These are phyloP conservation scores for Gossypium anomalum DNA, from an alignment of 345 rosid genomes.

Conservation along the genomic window DNA sequence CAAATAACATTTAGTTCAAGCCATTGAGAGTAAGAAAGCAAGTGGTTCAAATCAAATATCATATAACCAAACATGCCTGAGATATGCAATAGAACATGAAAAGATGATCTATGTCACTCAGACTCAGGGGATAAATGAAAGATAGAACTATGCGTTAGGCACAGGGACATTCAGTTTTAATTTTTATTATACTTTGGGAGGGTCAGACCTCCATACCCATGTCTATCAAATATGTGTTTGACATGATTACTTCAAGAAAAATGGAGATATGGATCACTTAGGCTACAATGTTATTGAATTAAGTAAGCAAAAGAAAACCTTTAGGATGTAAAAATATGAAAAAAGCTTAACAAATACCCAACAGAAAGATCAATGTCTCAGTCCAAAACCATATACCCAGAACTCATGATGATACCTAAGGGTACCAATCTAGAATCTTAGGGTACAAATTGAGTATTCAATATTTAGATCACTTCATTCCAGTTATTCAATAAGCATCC, in stretches of 20 bases:
- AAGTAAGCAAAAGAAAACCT: neutral
- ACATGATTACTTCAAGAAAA: constrained; percentile 1
- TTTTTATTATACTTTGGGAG: neutral
- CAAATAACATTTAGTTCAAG: neutral
- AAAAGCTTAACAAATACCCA: neutral
- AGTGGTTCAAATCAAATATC: neutral
- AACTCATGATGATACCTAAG: neutral
- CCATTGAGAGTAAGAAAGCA: neutral
- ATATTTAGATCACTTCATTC: constrained; percentile 2
- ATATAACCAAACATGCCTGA: neutral
- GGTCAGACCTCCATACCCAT: neutral
- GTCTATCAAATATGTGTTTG: neutral
- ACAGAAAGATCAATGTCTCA: neutral
- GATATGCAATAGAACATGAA: neutral
- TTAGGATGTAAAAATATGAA: neutral
- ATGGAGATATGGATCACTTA: neutral
- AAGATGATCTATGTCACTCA: neutral
- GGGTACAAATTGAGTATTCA: neutral
- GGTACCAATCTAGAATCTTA: neutral
- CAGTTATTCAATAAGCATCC: neutral
- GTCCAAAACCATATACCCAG: neutral
- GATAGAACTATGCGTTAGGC: neutral
- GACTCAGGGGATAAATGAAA: neutral
- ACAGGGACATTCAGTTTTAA: neutral
- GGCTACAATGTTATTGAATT: neutral